Evolutionary conservation across 2,329 filamentous ascomycete species (phyloP), one percentile per base, ranked within the genome.

Genomic region (Cladobotryum mycophilum): DNA sequence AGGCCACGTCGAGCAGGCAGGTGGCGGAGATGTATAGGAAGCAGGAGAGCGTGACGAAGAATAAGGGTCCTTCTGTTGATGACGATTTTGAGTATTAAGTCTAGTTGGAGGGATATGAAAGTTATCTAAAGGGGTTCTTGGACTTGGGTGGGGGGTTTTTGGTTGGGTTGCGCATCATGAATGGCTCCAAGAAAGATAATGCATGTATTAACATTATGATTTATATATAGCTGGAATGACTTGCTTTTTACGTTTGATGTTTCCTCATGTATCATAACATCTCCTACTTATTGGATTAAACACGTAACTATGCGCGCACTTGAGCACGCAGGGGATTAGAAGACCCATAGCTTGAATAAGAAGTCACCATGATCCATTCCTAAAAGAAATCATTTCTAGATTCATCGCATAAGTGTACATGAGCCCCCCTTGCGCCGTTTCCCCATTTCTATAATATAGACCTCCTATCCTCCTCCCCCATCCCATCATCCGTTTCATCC

Each of bases 21-120:
- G 88, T 99, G 45, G 91, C 90, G 0, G 93, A 97, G 69, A 96
- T 99, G 92, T 99, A 97, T 72, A 79, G 85, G 58, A 91, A 88
- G 71, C 93, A 99, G 74, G 92, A 97, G 74, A 88, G 86, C 59
- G 89, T 96, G 46, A 74, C 81, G 12, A 95, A 93, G 76, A 89
- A 75, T 51, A 95, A 95, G 73, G 88, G 86, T 0, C 88, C 89
- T 4, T 78, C 85, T 44, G 91, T 91, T 49, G 93, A 99, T 75
- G 92, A 97, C 71, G 91, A 97, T 68, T 99, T 96, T 71, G 93
- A 99, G 75, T 99, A 99, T 71, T 99, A 70, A 70, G 35, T 30
- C 9, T n/a, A n/a, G n/a, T n/a, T n/a, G n/a, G 9, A 6, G 9
- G 25, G 25, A 30, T 30, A 30, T 30, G 25, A 30, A n/a, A n/a